Base-by-base conservation (phyloP, 129 eudicot genomes). In the Flaveria trinervia region DNA sequence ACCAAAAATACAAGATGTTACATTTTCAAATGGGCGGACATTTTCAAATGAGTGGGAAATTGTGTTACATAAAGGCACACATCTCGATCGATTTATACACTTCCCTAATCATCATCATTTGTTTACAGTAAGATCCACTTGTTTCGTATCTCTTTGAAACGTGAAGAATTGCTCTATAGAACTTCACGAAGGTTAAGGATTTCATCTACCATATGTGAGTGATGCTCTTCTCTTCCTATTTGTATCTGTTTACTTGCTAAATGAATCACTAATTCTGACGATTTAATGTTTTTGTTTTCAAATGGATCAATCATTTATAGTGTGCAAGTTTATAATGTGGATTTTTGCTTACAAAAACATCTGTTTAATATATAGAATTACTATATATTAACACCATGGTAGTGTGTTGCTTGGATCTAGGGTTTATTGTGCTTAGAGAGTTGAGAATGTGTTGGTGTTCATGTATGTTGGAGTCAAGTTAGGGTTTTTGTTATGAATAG, bases 341-440 rank as follows among this genome's bases (percentile, higher is more conserved):
- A 11, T 33, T 51, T 70, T 33, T 79, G 56, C 12, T 11, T 44
- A 74, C 44, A 25, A 26, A 61, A 17, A 75, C 11, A 33, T 71
- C 12, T n/a, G 16, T 52, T 79, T n/a, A n/a, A 39, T 64, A 26
- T 13, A 61, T 72, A 5, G 33, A 64, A 25, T 79, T 79, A 33
- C 6, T 2, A 33, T 33, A 33, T 60, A 43, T 56, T 57, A 44
- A 16, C 3, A 68, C 39, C 25, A 20, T 55, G 26, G n/a, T 44
- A 57, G 56, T 56, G 60, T 79, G 59, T 64, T 79, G 14, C 4
- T 79, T 79, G 68, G 83, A 79, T 64, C 68, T 79, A 65, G 74
- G 83, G 78, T 66, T 72, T 70, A 17, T 49, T 22, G 15, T 50
- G 73, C 26, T 79, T 16, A 72, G 30, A 55, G 25, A 20, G 22